Evolutionary conservation across 1,284 basidiomycete species (phyloP).

Genomic region (Ceratobasidium sp.): DNA sequence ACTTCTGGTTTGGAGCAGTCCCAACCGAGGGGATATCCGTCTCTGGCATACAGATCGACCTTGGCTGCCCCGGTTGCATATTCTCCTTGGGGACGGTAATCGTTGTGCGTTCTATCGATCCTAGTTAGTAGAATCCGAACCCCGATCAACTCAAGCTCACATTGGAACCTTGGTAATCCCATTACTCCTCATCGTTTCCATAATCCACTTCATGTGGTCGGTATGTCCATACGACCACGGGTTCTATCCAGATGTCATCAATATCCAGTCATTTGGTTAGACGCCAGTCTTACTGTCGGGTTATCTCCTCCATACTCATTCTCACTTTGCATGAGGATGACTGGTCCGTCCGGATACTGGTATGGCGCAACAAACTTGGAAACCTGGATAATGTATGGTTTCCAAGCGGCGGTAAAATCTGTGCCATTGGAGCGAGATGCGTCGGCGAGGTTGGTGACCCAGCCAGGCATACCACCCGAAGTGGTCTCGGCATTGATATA

Average conservation of each 20-base stretch:
- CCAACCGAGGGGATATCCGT: slow-evolving; percentile 30
- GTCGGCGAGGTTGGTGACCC: no score
- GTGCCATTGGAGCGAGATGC: slow-evolving; percentile 14
- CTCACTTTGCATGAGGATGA: slow-evolving; percentile 13
- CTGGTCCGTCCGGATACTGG: slow-evolving; percentile 46
- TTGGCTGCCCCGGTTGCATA: slow-evolving; percentile 28
- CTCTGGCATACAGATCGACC: slow-evolving; percentile 35
- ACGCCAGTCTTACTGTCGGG: neutral
- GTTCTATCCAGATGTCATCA: neutral
- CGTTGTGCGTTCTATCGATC: slow-evolving; percentile 29
- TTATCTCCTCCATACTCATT: neutral
- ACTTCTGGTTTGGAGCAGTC: slow-evolving; percentile 29
- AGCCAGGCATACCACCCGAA: slow-evolving; percentile 13
- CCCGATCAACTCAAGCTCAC: slow-evolving; percentile 17
- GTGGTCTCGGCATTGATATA: slow-evolving; percentile 38
- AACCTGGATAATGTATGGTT: slow-evolving; percentile 15
- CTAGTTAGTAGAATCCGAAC: neutral
- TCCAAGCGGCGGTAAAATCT: slow-evolving; percentile 27
- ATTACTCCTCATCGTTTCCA: slow-evolving; percentile 16
- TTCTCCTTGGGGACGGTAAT: slow-evolving; percentile 7
- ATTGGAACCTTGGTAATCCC: no score
- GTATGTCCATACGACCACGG: slow-evolving; percentile 15
- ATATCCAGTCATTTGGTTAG: neutral
- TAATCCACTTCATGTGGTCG: slow-evolving; percentile 10
- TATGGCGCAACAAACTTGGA: slow-evolving; percentile 10